Evolutionary conservation across 306 rosid species (phyloP), one percentile per base, ranked within the genome.

Genomic region (Acacia acuminata): DNA sequence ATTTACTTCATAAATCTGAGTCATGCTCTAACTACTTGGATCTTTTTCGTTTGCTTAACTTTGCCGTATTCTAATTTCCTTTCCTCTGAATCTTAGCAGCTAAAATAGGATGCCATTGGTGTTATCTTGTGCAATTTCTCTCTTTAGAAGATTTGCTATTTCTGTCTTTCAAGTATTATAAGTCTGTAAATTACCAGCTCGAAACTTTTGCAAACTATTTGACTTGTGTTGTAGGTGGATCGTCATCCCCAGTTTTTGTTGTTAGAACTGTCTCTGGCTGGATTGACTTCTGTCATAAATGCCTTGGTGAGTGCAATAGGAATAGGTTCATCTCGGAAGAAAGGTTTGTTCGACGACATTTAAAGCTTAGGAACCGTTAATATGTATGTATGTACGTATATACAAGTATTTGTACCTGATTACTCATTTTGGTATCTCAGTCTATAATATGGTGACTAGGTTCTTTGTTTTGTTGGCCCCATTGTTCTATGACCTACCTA

Each of bases 211-310:
- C 68, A 25, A 42, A 77, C 17, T 85, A 16, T 81, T 27, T 81
- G 66, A 81, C 77, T 87, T 42, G 15, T 83, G 20, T 75, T 88
- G 87, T 88, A 94, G 99, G 97, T 92, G 34, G 97, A 92, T 84
- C 90, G 92, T 68, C 97, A 94, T 87, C 98, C 98, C 77, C 90
- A 86, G 75, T 92, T 48, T 93, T 93, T 83, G 92, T 95, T 58
- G 83, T 93, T 63, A 92, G 98, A 90, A 91, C 91, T 58, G 94
- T 93, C 75, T 94, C 94, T 51, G 88, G 85, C 69, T 94, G 98
- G 96, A 92, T 90, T 8, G 98, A 92, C 85, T 92, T 94, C 91
- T 94, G 90, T 82, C 96, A 88, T 79, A 94, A 91, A 88, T 92
- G 98, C 84, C 90, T 94, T 55, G 89, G 92, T 69, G 91, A 87